A percentile compares a stretch with the other conserved stretches of the same genome.
These are phyloP conservation scores for Mycena latifolia DNA, from an alignment of 768 basidiomycete genomes.

Conservation along the genomic window DNA sequence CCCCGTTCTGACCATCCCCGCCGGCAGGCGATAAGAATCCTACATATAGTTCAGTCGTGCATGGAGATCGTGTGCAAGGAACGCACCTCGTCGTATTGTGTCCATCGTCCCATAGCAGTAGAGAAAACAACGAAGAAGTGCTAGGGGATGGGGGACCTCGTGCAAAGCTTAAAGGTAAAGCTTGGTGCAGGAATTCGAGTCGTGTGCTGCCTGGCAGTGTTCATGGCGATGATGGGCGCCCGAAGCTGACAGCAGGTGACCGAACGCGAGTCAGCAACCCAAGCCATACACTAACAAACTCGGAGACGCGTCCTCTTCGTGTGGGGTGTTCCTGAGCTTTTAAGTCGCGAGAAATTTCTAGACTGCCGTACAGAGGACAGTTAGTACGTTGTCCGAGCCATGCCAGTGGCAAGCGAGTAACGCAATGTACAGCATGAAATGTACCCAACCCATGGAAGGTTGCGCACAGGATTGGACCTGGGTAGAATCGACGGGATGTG, in stretches of 20 bases:
- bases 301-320: background rate
- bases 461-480: too few relatives aligned
- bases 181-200: slow-evolving; percentile 2
- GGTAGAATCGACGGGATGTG: too few relatives aligned
- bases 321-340: too few relatives aligned
- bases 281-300: background rate
- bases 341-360: too few relatives aligned
- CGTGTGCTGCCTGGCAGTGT: slow-evolving; percentile 18
- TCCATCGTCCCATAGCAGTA: slow-evolving; percentile 34
- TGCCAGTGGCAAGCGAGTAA: too few relatives aligned
- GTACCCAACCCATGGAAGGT: too few relatives aligned
- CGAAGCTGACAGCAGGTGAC: background rate
- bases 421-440: too few relatives aligned
- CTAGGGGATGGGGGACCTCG: slow-evolving; percentile 2
- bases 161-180: slow-evolving; percentile 26
- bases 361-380: too few relatives aligned
- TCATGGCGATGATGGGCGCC: background rate
- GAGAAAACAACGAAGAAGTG: background rate
- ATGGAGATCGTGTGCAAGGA: background rate
- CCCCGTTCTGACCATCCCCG: slow-evolving; percentile 64
- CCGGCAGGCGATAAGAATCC: slow-evolving; percentile 67
- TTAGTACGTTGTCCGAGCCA: too few relatives aligned
- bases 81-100: slow-evolving; percentile 35
- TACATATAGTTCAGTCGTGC: slow-evolving; percentile 32
- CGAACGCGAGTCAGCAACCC: background rate